Evolutionary conservation across 2,329 filamentous ascomycete genomes (phyloP), one percentile per base, ranked within the genome.

Genomic region (Penicillium expansum): DNA sequence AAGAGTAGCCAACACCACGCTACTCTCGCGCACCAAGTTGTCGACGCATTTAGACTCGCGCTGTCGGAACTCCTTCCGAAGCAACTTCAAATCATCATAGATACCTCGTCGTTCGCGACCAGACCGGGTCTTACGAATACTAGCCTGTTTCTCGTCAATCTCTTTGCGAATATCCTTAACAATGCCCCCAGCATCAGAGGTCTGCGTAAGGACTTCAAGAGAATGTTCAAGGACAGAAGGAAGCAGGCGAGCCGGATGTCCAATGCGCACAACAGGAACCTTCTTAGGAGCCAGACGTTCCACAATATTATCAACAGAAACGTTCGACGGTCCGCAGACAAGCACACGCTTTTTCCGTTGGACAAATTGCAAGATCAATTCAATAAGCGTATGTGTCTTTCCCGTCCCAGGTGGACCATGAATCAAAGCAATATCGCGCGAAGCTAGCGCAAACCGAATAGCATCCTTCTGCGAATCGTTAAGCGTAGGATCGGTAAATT

Each of bases 271-370:
- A 67, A 97, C 91, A 0, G 91, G 88, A 1, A 97, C 82, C 68
- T 91, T 92, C 73, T 92, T 89, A 0, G 90, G 86, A 2, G 92
- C 86, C 1, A 97, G 83, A 8, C 94, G 86, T 75, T 99, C 94
- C 9, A 97, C 92, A 56, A 99, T 96, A 70, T 99, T 99, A 81
- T 99, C 94, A 1, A 99, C 94, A 0, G 91, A 94, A 65, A 99
- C 92, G 71, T 99, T 99, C 30, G 91, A 96, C 0, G 94, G 94
- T 0, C 93, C 94, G 68, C 94, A 97, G n/a, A 97, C 93, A 1
- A 97, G 81, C 11, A 97, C 80, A 1, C 92, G 85, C 52, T 87
- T 82, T 33, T 86, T 83, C 24, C 85, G 84, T 69, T 87, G 87
- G 53, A 95, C 80, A 65, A 97, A 79, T 70, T 99, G 94, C n/a